Evolutionary conservation across 2,329 filamentous ascomycete species (phyloP).

Genomic region (Incumbomyces lentus): DNA sequence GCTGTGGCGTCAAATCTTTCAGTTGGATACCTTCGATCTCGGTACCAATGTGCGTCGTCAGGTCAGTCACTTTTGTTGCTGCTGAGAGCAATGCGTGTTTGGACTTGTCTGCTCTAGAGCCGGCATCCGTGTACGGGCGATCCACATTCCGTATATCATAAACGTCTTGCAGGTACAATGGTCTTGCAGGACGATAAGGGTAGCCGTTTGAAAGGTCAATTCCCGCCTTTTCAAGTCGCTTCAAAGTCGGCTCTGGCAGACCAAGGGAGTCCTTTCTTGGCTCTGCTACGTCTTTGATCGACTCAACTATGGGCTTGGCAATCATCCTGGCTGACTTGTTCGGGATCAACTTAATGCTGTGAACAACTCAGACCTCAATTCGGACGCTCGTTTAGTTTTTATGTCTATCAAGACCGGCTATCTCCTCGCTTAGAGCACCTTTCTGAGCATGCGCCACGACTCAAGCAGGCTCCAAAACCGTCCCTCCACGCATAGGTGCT

Average conservation of each 20-base stretch:
- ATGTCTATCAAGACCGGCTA: too few species aligned
- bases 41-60: slow-evolving; percentile 33
- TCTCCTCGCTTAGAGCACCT: too few species aligned
- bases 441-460: too few species aligned
- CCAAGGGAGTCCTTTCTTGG: slow-evolving; percentile 55
- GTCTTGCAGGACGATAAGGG: slow-evolving; percentile 57
- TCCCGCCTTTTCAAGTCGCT: slow-evolving; percentile 55
- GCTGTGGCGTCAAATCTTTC: slow-evolving; percentile 50
- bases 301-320: slow-evolving; percentile 43
- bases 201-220: slow-evolving; percentile 62
- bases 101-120: slow-evolving; percentile 47
- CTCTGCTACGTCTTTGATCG: slow-evolving; percentile 53
- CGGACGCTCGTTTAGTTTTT: too few species aligned
- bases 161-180: slow-evolving; percentile 60
- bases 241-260: slow-evolving; percentile 47
- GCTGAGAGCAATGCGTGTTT: slow-evolving; percentile 33
- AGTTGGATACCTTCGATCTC: slow-evolving; percentile 34
- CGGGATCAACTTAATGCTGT: too few species aligned
- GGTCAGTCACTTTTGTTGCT: slow-evolving; percentile 40
- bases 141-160: slow-evolving; percentile 53
- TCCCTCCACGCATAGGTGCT: too few species aligned
- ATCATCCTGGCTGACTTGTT: neutral
- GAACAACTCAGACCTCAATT: too few species aligned
- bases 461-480: too few species aligned
- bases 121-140: slow-evolving; percentile 49